Evolutionary conservation across 306 rosid genomes (phyloP), one percentile per base, ranked within the genome.

Genomic region (Comarum palustre): DNA sequence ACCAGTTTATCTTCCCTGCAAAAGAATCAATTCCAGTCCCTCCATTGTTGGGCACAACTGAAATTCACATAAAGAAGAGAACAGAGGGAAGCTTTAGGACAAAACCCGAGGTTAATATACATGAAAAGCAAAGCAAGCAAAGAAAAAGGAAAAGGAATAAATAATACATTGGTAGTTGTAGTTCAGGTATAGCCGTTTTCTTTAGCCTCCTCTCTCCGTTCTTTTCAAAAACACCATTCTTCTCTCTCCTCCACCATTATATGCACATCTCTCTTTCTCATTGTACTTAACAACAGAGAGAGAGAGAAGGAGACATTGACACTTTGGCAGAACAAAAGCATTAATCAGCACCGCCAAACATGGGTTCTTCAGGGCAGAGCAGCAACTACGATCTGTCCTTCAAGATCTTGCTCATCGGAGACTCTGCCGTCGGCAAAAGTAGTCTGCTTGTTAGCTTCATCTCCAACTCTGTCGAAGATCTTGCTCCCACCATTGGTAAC

Each of bases 351-450:
- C 19, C 79, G 89, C 27, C 58, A n/a, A 51, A 51, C 0, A 51
- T 89, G 99, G 87, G 93, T 79, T 94, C 96, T 75, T 89, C 97
- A 22, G 98, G 86, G 69, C 96, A 91, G 77, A 83, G 77, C 68
- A 85, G 86, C 73, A 81, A 58, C 83, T 91, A 84, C 84, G 99
- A 91, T 90, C 89, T 94, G 76, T 91, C 99, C 5, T 89, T 89
- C 85, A 94, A 94, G 96, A 84, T 94, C 89, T 83, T 94, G 87
- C 57, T 94, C 87, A 91, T 94, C 76, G 99, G 99, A 74, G 99
- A 94, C 75, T 87, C 99, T 7, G 97, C 84, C 58, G 99, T 94
- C n/a, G 99, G 99, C 46, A 94, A 94, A 78, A 94, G 96, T 64
- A 94, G 97, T 80, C 85, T 94, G 6, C 88, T 94, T 63, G 83